Evolutionary conservation across 1,284 basidiomycete genomes (phyloP), one percentile per base, ranked within the genome.

Genomic region (Tilletiopsis washingtonensis): DNA sequence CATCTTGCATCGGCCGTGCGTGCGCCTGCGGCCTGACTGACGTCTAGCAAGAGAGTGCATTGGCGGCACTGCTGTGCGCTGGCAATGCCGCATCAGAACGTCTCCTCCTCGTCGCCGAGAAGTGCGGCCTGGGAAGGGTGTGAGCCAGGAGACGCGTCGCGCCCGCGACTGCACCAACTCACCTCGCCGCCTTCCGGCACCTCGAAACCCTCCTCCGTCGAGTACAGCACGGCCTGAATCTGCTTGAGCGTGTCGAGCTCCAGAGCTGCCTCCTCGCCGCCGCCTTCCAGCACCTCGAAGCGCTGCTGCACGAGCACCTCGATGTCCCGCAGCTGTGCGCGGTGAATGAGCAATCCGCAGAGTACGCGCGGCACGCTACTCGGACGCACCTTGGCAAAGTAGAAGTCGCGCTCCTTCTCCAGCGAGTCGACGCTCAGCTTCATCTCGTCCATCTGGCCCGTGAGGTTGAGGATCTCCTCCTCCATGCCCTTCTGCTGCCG

Each of bases 351-450:
- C 25, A 44, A 11, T 3, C 7, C 2, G 12, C n/a, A 47, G n/a
- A 20, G 7, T 20, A 12, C 15, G 38, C 4, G 11, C 40, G 7
- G 36, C 9, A 11, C 6, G 14, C 15, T 5, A n/a, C 3, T 12
- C 20, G 19, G 20, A 68, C 80, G 45, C 59, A 87, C 88, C 82
- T 97, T 98, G 66, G 86, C 84, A 76, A 97, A 98, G 77, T 98
- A 98, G 75, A 98, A 98, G 75, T 97, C 91, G 39, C 91, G 79
- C 77, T 97, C 91, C 77, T 90, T 93, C 78, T 78, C 77, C 41
- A 81, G 75, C 68, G 86, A 86, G 73, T 91, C 90, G 57, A 94
- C 78, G 65, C 88, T 85, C 1, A 79, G 74, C 49, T 83, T 82
- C 78, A 96, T 80, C 61, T 97, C 93, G 62, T 82, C 80, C 54